Evolutionary conservation across 2,329 filamentous ascomycete genomes (phyloP).

Genomic region (Xylariaceae sp.): DNA sequence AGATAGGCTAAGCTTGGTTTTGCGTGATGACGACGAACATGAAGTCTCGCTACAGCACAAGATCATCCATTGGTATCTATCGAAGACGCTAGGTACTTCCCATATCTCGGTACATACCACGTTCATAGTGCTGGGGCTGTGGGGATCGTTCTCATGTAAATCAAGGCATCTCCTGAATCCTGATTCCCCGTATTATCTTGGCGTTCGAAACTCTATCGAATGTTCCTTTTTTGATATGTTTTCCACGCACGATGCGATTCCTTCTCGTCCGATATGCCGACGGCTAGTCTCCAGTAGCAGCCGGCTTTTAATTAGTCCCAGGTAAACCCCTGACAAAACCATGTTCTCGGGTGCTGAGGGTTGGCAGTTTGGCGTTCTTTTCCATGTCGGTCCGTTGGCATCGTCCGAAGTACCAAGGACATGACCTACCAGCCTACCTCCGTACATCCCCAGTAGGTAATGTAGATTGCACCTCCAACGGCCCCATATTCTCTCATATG

Average conservation of each 20-base stretch:
- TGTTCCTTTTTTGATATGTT: not conserved
- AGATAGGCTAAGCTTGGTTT: too few relatives aligned
- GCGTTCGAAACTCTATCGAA: not conserved
- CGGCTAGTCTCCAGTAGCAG: not conserved
- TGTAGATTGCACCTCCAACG: not conserved
- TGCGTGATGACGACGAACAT: too few relatives aligned
- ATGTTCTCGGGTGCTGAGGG: not conserved
- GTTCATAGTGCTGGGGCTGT: too few relatives aligned
- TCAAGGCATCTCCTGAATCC: not conserved
- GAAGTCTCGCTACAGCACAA: too few relatives aligned
- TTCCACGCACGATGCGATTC: not conserved
- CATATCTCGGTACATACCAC: too few relatives aligned
- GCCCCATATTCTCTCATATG: not conserved
- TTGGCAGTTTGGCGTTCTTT: not conserved
- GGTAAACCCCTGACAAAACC: not conserved
- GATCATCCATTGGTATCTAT: too few relatives aligned
- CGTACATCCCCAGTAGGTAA: not conserved
- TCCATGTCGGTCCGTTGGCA: too few relatives aligned
- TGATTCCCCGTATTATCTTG: not conserved
- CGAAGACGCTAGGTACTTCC: too few relatives aligned
- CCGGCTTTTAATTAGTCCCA: not conserved
- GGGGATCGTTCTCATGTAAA: too few relatives aligned
- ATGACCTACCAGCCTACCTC: too few relatives aligned
- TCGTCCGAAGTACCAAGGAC: too few relatives aligned
- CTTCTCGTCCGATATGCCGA: not conserved